These are phyloP conservation scores for Zea mays DNA, from an alignment of 176 grass and related monocot species.

Conservation along the genomic window DNA sequence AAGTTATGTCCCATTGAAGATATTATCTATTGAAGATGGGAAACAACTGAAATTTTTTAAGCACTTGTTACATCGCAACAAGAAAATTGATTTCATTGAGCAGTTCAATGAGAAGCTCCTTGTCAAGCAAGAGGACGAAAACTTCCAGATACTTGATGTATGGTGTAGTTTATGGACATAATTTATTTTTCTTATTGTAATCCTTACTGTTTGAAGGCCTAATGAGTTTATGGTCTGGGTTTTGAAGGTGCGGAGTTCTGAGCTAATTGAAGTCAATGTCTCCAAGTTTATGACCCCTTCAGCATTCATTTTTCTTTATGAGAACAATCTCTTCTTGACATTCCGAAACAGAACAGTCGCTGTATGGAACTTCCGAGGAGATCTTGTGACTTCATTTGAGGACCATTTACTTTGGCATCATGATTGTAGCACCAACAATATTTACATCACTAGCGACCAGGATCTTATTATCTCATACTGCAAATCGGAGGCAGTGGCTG, in stretches of 20 bases:
- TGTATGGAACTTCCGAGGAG: conserved; percentile 84
- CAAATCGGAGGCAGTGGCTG: conserved; percentile 54
- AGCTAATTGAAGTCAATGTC: conserved; percentile 68
- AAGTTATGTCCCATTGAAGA: no score
- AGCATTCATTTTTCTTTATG: conserved; percentile 78
- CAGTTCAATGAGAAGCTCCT: no score
- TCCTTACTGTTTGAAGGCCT: no score
- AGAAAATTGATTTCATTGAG: no score
- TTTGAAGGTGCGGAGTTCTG: conserved; percentile 75
- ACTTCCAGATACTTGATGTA: no score
- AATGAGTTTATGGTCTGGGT: not conserved
- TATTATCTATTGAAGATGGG: no score
- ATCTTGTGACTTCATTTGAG: conserved; percentile 88
- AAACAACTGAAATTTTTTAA: no score
- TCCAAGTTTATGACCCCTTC: conserved; percentile 76
- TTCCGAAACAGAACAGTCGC: conserved; percentile 80
- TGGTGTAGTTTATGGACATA: no score
- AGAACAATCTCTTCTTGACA: conserved; percentile 91
- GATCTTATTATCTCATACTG: conserved; percentile 94
- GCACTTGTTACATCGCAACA: no score
- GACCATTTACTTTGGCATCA: conserved; percentile 93
- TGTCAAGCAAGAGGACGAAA: no score
- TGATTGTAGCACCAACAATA: conserved; percentile 51
- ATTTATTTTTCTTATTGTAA: no score
- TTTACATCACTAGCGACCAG: conserved; percentile 76